Evolutionary conservation across 768 basidiomycete genomes (phyloP), one percentile per base, ranked within the genome.

Genomic region (Roridomyces roridus): DNA sequence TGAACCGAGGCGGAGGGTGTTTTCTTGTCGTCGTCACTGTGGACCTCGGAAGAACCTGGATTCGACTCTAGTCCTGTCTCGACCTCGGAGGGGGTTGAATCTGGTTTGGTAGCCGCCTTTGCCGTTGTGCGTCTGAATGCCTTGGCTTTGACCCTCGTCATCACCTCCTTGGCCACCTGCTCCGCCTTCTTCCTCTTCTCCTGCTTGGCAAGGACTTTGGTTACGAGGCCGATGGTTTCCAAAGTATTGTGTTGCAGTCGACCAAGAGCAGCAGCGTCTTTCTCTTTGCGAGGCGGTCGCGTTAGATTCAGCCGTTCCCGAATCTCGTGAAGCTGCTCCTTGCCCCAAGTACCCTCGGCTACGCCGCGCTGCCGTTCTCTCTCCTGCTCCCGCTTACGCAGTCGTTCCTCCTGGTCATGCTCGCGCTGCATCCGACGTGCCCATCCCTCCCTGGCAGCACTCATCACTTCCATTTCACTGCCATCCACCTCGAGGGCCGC

Each of bases 271-370:
- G 31, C 31, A 34, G n/a, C n/a, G n/a, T n/a, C n/a, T n/a, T n/a
- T 34, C 15, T 34, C 31, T 34, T 15, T 15, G 31, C 31, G 3
- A 8, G 31, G 31, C 31, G 3, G 31, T 10, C 42, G 37, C 56
- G 5, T 21, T 28, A 37, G 45, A 36, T 24, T 31, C n/a, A 57
- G 42, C 29, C 55, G 18, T 26, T 57, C 56, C 24, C 49, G 18
- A 24, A 57, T 26, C 18, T 57, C 56, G 8, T 31, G 37, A 26
- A 57, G 24, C n/a, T 31, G 37, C 35, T 57, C 56, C 37, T 46
- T 46, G 12, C 56, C 56, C 56, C 56, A 57, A 23, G 37, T 57
- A 8, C 56, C 56, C 44, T 29, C 23, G 14, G 50, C 56, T 18
- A 29, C 49, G 8, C 50, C 56, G 8, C 56, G 44, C 49, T 57